phyloP scores from a whole-genome alignment of 1,139 yeast genomes.

The Debaryomyces sp. region DNA sequence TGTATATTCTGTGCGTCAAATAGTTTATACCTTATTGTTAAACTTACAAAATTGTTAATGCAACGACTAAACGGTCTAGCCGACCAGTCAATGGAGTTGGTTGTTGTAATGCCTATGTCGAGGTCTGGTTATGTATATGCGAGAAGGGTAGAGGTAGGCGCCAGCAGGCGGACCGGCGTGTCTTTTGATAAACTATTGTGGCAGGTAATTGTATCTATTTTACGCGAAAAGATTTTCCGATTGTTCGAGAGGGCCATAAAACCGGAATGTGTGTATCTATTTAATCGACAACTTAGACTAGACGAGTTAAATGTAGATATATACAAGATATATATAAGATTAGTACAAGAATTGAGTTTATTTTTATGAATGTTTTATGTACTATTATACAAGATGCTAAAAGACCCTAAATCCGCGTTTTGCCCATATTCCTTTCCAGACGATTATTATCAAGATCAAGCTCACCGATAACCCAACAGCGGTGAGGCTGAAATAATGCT shows the following conservation, averaged over 20 bases:
- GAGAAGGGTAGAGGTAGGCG: background rate
- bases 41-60: background rate
- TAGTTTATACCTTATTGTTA: background rate
- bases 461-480: constrained; percentile 34
- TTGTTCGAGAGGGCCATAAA: background rate
- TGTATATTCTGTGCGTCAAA: background rate
- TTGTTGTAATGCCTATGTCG: background rate
- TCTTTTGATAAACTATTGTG: no score
- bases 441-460: constrained; percentile 27
- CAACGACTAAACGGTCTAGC: background rate
- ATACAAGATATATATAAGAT: background rate
- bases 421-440: constrained; percentile 42
- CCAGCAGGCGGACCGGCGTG: background rate
- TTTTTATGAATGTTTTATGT: background rate
- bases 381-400: constrained; percentile 10
- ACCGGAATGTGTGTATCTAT: background rate
- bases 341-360: no score
- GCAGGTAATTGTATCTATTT: no score
- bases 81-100: background rate
- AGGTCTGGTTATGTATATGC: background rate
- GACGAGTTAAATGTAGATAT: background rate
- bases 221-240: background rate
- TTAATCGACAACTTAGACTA: background rate
- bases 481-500: constrained; percentile 38
- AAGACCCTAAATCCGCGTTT: constrained; percentile 30